Evolutionary conservation across 106 monocot species (phyloP).

Genomic region (Dactylorhiza incarnata): DNA sequence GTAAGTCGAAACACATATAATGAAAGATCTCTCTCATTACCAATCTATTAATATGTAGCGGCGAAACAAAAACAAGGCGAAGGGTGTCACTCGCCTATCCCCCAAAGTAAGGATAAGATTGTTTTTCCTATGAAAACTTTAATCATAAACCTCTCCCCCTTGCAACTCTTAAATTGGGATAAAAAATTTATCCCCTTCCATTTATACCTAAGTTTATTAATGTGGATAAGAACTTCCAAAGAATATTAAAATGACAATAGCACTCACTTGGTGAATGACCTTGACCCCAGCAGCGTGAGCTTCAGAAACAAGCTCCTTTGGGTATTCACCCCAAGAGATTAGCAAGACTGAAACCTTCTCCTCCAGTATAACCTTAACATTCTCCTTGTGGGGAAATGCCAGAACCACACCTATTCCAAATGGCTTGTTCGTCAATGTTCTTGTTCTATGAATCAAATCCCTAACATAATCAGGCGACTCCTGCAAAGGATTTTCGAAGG

Average conservation of each 20-base stretch:
- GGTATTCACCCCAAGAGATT: constrained; percentile 76
- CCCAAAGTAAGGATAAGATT: too few species aligned
- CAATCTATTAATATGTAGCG: too few species aligned
- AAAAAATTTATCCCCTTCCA: too few species aligned
- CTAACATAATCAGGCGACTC: constrained; percentile 63
- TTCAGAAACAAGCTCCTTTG: constrained; percentile 49
- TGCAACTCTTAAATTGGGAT: too few species aligned
- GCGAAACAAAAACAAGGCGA: too few species aligned
- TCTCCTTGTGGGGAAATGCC: constrained; percentile 52
- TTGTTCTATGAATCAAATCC: constrained; percentile 54
- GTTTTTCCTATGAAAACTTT: too few species aligned
- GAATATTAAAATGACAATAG: not conserved
- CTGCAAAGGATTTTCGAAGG: constrained; percentile 15
- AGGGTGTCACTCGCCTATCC: too few species aligned
- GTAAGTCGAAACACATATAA: too few species aligned
- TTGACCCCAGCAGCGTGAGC: constrained; percentile 68
- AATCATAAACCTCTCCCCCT: too few species aligned
- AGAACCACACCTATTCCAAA: constrained; percentile 66
- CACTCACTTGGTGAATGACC: constrained; percentile 77
- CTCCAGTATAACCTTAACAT: constrained; percentile 57
- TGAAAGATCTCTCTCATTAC: too few species aligned
- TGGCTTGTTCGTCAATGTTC: constrained; percentile 54
- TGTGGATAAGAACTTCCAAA: not conserved
- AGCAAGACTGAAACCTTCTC: constrained; percentile 59
- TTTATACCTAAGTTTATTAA: too few species aligned